Base-by-base conservation (phyloP, 2,329 filamentous ascomycete species). In the Pseudomassariella vexata region DNA sequence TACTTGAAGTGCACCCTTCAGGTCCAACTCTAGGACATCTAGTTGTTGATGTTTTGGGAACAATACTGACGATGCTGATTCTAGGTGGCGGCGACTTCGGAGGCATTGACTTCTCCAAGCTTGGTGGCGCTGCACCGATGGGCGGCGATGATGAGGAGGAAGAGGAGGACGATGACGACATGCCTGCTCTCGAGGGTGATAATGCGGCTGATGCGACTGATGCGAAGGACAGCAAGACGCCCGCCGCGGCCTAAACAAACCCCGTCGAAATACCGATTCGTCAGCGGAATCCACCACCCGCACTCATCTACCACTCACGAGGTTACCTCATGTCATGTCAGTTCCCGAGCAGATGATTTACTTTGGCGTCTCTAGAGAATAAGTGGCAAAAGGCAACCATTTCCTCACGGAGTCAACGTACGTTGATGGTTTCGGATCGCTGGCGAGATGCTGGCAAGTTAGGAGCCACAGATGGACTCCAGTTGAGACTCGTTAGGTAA, bases 51-150 rank as follows among this genome's bases (percentile, higher is more conserved):
- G 8, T 15, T 20, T 15, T 9, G n/a, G 25, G 36, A 30, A 17
- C 17, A 23, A 11, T 6, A 24, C 45, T 54, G 41, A 50, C 40
- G 27, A 15, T 28, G n/a, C 27, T 25, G 16, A 22, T 29, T 37
- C 22, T 28, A 47, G 50, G 46, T 23, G 74, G 76, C 40, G 79
- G 78, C 46, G 85, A 87, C 60, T 86, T 92, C 44, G 79, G 84
- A 50, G 85, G 85, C 51, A 92, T 95, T 56, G 88, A 94, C 65
- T 94, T 94, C 78, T 92, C 85, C 52, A 94, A 94, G 73, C 81
- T 94, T 41, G 82, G 80, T 42, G 81, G 72, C 42, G 76, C 70
- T 44, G 76, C 63, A 28, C 55, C 50, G 27, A 48, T 57, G 41
- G 63, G 62, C 41, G 63, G 57, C 28, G 65, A 61, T 25, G 68